Evolutionary conservation across 2,329 filamentous ascomycete genomes (phyloP).

Genomic region (Sclerotinia borealis): DNA sequence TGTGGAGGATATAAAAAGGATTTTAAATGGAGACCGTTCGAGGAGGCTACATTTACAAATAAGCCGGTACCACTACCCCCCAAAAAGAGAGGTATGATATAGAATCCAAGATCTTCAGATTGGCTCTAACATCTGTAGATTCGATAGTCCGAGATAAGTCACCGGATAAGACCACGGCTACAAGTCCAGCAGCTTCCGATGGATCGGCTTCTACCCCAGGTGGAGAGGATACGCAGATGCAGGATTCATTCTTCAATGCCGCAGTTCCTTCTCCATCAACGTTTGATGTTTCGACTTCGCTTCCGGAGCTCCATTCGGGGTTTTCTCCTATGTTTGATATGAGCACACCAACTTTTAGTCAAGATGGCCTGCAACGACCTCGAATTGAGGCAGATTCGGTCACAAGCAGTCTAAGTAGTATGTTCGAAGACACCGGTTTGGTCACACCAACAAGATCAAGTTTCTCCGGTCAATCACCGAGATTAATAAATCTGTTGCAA

Average conservation of each 20-base stretch:
- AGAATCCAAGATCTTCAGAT: not conserved
- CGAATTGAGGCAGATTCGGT: constrained; percentile 32
- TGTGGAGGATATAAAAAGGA: constrained; percentile 71
- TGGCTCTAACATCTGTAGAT: constrained; percentile 22
- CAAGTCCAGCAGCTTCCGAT: constrained; percentile 25
- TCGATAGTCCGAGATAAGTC: constrained; percentile 21
- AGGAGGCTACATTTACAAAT: constrained; percentile 51
- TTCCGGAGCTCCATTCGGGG: constrained; percentile 25
- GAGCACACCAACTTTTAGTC: constrained; percentile 28
- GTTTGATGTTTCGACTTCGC: constrained; percentile 7
- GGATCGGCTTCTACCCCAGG: constrained; percentile 23
- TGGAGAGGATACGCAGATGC: constrained; percentile 26
- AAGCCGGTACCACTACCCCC: constrained; percentile 31
- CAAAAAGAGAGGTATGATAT: constrained; percentile 26
- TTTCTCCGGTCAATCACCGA: constrained; percentile 42
- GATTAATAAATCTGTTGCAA: constrained; percentile 42
- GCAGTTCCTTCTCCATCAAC: constrained; percentile 23
- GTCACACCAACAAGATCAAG: constrained; percentile 27
- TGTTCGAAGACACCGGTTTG: constrained; percentile 35
- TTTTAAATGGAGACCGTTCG: constrained; percentile 69
- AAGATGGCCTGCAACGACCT: constrained; percentile 21
- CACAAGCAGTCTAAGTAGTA: constrained; percentile 33
- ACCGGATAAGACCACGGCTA: constrained; percentile 15
- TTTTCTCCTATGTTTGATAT: constrained; percentile 30
- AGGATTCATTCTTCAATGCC: constrained; percentile 29